Conservation (phyloP, 2,329 filamentous ascomycete genomes). For the Drechmeria coniospora region DNA sequence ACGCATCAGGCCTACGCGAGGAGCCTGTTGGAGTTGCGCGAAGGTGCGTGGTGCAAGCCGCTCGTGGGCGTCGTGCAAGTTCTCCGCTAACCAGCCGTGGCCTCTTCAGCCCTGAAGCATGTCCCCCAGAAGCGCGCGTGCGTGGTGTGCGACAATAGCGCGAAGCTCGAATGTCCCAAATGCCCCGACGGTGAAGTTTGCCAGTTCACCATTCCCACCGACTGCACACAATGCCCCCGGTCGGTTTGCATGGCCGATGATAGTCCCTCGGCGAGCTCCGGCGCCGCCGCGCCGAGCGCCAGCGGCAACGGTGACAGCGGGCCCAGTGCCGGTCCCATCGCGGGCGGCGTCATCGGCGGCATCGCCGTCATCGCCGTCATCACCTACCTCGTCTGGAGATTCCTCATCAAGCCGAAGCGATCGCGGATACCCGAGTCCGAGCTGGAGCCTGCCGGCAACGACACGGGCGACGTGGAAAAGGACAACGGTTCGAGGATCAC, state of each 20-base stretch:
- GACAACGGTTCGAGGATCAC: slow-evolving; percentile 25
- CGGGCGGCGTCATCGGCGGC: slow-evolving; percentile 79
- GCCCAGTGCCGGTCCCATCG: slow-evolving; percentile 70
- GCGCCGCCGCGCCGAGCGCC: slow-evolving; percentile 5
- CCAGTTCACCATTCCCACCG: slow-evolving; percentile 26
- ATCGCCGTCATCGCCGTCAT: slow-evolving; percentile 57
- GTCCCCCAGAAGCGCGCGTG: slow-evolving; percentile 26
- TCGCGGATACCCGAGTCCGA: slow-evolving; percentile 38
- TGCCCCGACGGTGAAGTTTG: slow-evolving; percentile 28
- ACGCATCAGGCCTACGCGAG: slow-evolving; percentile 7
- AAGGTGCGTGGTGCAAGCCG: slow-evolving; percentile 11
- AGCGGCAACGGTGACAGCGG: slow-evolving; percentile 19
- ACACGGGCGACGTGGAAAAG: slow-evolving; percentile 25
- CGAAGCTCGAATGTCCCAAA: slow-evolving; percentile 27
- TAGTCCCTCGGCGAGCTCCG: too few relatives aligned
- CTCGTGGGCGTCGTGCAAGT: background rate
- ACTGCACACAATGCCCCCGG: slow-evolving; percentile 30
- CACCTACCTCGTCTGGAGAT: slow-evolving; percentile 74
- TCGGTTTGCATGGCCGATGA: slow-evolving; percentile 27
- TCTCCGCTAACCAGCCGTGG: background rate
- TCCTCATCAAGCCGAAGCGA: slow-evolving; percentile 68
- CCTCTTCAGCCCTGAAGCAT: slow-evolving; percentile 15
- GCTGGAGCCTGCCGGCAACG: slow-evolving; percentile 41
- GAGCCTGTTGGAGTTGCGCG: slow-evolving; percentile 15
- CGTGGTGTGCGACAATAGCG: slow-evolving; percentile 27